Base-by-base conservation (phyloP, 2,329 filamentous ascomycete species). In the Ophioceras dolichostomum region DNA sequence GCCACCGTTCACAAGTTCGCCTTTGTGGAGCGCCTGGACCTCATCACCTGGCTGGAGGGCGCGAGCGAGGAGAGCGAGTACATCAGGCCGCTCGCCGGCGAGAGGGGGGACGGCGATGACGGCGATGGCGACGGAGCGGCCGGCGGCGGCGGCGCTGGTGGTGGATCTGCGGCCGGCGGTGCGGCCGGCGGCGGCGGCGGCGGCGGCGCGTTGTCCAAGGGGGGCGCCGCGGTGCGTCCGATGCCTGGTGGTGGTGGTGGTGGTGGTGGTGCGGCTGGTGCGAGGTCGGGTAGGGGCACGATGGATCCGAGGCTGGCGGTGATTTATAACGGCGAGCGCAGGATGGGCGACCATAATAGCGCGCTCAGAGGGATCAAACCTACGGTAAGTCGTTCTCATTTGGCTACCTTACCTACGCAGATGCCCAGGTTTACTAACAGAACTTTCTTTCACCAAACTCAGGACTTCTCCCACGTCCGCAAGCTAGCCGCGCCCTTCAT, bases 401-500 rank as follows among this genome's bases (percentile, higher is more conserved):
- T 16, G 30, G 14, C n/a, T 24, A 26, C 21, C 21, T 17, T 17
- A 10, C 13, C 16, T 13, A 19, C 31, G 18, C 18, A 8, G n/a
- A n/a, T n/a, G n/a, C n/a, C 3, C 18, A 20, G 27, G 16, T 14
- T 13, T 13, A 24, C 38, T 36, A 20, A 39, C 28, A 12, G n/a
- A n/a, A 12, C 16, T 3, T 1, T 16, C 21, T 22, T 19, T 4
- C 12, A 4, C 8, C 1, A 10, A 13, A 9, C 20, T 16, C 50
- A 95, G 85, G 91, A 98, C 62, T 96, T 96, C 59, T 89, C 87
- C 13, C 80, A 88, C 50, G 82, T 95, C 45, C 84, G 88, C 51
- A 95, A 94, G 64, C 73, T 83, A 45, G 85, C 87, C 26, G 72
- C 78, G 36, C 67, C 76, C 12, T 89, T 94, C 61, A 79, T 91